phyloP scores from a whole-genome alignment of 257 asterid species.

The Eucommia ulmoides region DNA sequence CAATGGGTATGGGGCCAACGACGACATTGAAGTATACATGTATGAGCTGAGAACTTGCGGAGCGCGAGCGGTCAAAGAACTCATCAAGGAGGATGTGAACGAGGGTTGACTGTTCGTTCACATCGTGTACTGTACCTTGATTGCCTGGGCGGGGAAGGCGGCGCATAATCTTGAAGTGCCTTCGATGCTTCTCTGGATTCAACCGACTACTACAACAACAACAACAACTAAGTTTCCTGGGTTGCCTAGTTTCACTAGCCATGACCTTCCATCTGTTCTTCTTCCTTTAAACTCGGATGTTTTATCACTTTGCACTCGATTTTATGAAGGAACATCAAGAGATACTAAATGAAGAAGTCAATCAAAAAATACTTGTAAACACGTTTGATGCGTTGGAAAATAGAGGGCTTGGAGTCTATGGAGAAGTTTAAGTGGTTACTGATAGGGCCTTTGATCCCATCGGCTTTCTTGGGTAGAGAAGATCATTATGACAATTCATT shows the following conservation, averaged over 20 bases:
- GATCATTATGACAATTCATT: conserved; percentile 8
- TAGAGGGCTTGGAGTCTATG: conserved; percentile 10
- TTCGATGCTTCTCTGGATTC: conserved; percentile 9
- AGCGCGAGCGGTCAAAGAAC: neutral
- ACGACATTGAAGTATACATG: neutral
- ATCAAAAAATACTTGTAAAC: conserved; percentile 13
- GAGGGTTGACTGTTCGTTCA: conserved; percentile 4
- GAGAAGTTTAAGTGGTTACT: conserved; percentile 16
- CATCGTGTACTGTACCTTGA: conserved; percentile 5
- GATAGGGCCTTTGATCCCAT: conserved; percentile 29
- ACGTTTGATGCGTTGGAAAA: conserved; percentile 20
- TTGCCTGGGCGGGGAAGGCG: conserved; percentile 6
- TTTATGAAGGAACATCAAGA: conserved; percentile 16
- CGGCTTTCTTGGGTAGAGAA: conserved; percentile 10
- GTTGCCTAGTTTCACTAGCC: neutral
- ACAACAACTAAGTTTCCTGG: neutral
- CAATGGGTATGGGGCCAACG: neutral
- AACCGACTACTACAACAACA: conserved; percentile 5
- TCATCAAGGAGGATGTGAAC: conserved; percentile 10
- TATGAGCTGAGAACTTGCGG: neutral
- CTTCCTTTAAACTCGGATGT: neutral
- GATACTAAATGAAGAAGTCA: conserved; percentile 11
- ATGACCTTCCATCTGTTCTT: conserved; percentile 6
- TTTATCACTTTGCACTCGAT: neutral
- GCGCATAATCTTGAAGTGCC: conserved; percentile 6